Base-by-base conservation (phyloP, 163 green algal genomes). In the Scenedesmus sp. region DNA sequence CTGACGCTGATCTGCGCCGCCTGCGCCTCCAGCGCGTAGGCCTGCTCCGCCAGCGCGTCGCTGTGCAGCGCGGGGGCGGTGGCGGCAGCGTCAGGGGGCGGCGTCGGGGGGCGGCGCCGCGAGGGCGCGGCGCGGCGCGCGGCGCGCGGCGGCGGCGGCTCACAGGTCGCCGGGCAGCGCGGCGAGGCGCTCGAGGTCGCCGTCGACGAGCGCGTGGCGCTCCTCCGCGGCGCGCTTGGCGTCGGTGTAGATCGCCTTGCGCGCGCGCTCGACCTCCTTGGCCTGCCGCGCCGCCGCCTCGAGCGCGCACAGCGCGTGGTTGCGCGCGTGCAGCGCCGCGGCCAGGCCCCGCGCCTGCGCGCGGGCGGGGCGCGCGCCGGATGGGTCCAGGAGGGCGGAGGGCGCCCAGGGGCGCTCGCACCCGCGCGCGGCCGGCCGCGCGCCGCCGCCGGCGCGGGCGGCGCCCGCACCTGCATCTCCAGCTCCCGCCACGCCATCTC, bases 1-100 rank as follows among this genome's bases (percentile, higher is more conserved):
- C 66, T 81, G 70, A 86, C 91, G 14, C 88, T 56, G 28, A 97
- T 90, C 36, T 20, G 47, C 22, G 89, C 84, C 22, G 76, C 71
- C 81, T 92, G 77, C 18, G 17, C 70, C 42, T 75, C 64, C 53
- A 85, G 77, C 31, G 50, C 66, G 4, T 70, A 47, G 9, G 7
- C 14, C n/a, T 51, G 22, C 36, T 48, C 58, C 20, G 39, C 36
- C 44, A 80, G 45, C 58, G 71, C 71, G 20, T 80, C 58, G 53
- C 71, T 80, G 58, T 20, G 26, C 28, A 69, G 31, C 60, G 31
- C 28, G 17, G 33, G 39, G 10, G 39, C 39, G n/a, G n/a, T n/a
- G n/a, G n/a, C n/a, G n/a, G n/a, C n/a, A n/a, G n/a, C n/a, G n/a
- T n/a, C n/a, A n/a, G n/a, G n/a, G n/a, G n/a, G n/a, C n/a, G n/a